phyloP scores from a whole-genome alignment of 306 rosid genomes.

The Urtica urens region DNA sequence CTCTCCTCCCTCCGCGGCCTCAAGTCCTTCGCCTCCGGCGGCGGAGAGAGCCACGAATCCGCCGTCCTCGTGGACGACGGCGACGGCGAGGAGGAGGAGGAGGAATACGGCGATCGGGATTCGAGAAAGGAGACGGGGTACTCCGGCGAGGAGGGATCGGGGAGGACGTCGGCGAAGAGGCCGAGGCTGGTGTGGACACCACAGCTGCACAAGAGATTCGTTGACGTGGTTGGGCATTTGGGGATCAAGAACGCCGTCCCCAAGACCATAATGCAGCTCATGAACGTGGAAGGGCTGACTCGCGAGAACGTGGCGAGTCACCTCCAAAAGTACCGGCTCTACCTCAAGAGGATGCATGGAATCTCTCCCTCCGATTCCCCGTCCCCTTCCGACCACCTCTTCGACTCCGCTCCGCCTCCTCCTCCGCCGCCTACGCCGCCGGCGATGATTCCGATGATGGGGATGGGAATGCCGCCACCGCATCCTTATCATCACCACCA shows the following conservation, averaged over 20 bases:
- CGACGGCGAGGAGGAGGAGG: slow-evolving; percentile 42
- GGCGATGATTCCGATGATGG: slow-evolving; percentile 55
- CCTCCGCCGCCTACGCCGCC: slow-evolving; percentile 35
- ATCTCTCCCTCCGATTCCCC: slow-evolving; percentile 51
- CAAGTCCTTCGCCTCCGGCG: slow-evolving; percentile 21
- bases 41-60: slow-evolving; percentile 22
- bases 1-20: slow-evolving; percentile 46
- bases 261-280: slow-evolving; percentile 83
- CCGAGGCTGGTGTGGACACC: slow-evolving; percentile 90
- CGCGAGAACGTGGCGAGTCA: slow-evolving; percentile 95
- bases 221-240: slow-evolving; percentile 78
- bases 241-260: slow-evolving; percentile 92
- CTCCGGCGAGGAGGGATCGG: slow-evolving; percentile 33
- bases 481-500: slow-evolving; percentile 23
- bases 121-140: slow-evolving; percentile 29
- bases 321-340: slow-evolving; percentile 81
- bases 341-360: slow-evolving; percentile 78
- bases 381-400: slow-evolving; percentile 60
- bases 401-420: slow-evolving; percentile 68
- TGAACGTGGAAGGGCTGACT: slow-evolving; percentile 93
- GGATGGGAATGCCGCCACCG: slow-evolving; percentile 34
- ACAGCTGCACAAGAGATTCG: slow-evolving; percentile 82
- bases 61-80: slow-evolving; percentile 33
- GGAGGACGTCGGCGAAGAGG: slow-evolving; percentile 44
- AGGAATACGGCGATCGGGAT: slow-evolving; percentile 54